Evolutionary conservation across 2,329 filamentous ascomycete genomes (phyloP), one percentile per base, ranked within the genome.

Genomic region (Emydomyces testavorans): DNA sequence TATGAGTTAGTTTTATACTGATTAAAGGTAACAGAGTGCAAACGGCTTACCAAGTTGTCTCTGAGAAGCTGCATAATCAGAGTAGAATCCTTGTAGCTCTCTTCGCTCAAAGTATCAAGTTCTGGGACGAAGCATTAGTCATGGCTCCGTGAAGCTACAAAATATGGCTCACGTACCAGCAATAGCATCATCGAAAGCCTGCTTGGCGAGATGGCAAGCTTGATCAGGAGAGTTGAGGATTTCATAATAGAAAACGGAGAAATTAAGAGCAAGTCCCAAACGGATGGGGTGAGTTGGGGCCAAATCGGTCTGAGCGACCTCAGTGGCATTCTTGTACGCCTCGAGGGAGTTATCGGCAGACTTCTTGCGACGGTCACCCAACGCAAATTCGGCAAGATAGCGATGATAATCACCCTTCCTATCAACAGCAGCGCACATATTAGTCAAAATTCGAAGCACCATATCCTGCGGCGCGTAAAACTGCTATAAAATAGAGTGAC

Each of bases 391-490:
- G 66, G 90, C 90, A 54, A 95, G 85, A 75, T 95, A 95, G 68
- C 89, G 88, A 82, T 95, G 88, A 79, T 95, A 95, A 74, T 95
- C 90, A 71, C 90, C 90, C 86, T 94, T 95, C 89, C 89, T 94
- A 58, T 66, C 57, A 56, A 34, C 6, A 8, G 29, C n/a, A n/a
- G 6, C 8, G n/a, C 13, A 40, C 1, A 10, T 44, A 18, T 45
- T 37, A 45, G 10, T 18, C 18, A 6, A 37, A 10, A 18, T 45
- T 34, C 7, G 32, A 51, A 29, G 36, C 39, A n/a, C 35, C 23
- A 41, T 23, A 23, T 42, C 18, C 46, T 49, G 32, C 26, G 46
- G 8, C 21, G 29, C 20, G 10, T 26, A 10, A 4, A 21, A 34
- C 18, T 42, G 43, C 34, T 45, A 44, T 16, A 28, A 21, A 43